phyloP scores from a whole-genome alignment of 495 filamentous ascomycete genomes.

The Penicillium tannophilum region DNA sequence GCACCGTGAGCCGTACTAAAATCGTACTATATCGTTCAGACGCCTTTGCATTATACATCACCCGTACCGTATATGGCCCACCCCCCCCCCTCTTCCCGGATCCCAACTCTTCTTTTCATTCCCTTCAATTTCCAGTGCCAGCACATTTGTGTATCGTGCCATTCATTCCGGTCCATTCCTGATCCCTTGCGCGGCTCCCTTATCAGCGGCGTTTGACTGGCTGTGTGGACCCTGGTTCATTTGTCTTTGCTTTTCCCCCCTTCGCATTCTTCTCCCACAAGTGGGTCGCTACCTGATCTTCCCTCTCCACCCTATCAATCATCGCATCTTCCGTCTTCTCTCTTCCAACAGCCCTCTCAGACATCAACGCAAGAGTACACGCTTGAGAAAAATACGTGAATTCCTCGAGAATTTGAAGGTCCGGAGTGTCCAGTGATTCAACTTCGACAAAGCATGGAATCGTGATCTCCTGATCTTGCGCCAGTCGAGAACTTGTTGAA shows the following conservation, averaged over 20 bases:
- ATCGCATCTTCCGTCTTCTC: conserved; percentile 6
- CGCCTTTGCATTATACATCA: too few relatives aligned
- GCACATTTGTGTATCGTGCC: neutral
- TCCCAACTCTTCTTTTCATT: neutral
- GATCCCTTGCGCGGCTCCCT: conserved; percentile 17
- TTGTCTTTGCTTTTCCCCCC: neutral
- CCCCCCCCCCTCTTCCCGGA: neutral
- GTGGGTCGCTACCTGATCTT: conserved; percentile 13
- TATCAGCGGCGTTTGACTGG: conserved; percentile 18
- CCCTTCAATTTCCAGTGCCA: neutral
- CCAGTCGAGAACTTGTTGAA: conserved; percentile 3
- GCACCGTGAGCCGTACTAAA: too few relatives aligned
- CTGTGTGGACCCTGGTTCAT: neutral
- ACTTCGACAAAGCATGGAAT: conserved; percentile 19
- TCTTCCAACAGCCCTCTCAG: neutral
- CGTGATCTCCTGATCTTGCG: conserved; percentile 6
- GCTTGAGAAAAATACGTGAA: neutral
- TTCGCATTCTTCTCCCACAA: conserved; percentile 8
- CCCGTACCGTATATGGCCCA: neutral
- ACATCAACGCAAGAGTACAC: neutral
- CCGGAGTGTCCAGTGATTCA: neutral
- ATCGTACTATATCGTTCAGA: too few relatives aligned
- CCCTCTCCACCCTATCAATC: conserved; percentile 6
- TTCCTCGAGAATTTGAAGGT: neutral
- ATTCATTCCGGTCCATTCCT: conserved; percentile 10